Percentiles rank a stretch among this genome's conserved stretches.
Evolutionary conservation across 2,329 filamentous ascomycete genomes (phyloP).

Genomic region (Akanthomyces uredinophilus): DNA sequence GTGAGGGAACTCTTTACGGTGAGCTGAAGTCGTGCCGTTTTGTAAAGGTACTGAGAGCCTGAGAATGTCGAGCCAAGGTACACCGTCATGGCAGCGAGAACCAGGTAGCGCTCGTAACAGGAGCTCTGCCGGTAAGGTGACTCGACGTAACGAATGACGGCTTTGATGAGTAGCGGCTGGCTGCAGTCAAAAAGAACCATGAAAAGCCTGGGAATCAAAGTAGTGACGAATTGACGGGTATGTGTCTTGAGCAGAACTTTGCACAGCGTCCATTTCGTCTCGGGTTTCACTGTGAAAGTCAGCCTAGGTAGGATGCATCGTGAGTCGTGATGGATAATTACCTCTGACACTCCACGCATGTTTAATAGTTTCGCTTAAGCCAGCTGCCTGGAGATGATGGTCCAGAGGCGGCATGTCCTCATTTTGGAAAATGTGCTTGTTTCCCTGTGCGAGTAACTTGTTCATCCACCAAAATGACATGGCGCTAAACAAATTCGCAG

Average conservation of each 20-base stretch:
- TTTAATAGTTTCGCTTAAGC: background rate
- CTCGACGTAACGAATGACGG: conserved; percentile 33
- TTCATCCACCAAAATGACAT: conserved; percentile 14
- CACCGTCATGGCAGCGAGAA: conserved; percentile 28
- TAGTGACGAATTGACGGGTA: conserved; percentile 17
- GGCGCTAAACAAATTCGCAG: background rate
- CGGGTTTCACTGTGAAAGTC: background rate
- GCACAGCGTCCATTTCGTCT: background rate
- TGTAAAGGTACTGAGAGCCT: conserved; percentile 31
- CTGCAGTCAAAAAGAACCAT: conserved; percentile 36
- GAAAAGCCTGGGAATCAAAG: conserved; percentile 32
- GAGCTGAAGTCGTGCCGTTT: conserved; percentile 25
- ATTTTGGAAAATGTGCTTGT: conserved; percentile 3
- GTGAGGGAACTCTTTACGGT: conserved; percentile 32
- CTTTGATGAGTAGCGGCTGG: conserved; percentile 36
- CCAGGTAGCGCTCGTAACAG: conserved; percentile 25
- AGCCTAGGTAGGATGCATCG: background rate
- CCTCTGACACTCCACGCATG: conserved; percentile 2
- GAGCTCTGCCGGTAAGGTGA: conserved; percentile 29
- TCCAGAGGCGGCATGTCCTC: conserved; percentile 10
- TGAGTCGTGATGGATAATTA: background rate
- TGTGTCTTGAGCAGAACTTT: conserved; percentile 4
- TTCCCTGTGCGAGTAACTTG: background rate
- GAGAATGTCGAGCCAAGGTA: conserved; percentile 23
- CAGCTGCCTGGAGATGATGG: background rate